These are phyloP conservation scores for Beauveria rudraprayagi DNA, from an alignment of 2,329 filamentous ascomycete genomes.

Conservation along the genomic window DNA sequence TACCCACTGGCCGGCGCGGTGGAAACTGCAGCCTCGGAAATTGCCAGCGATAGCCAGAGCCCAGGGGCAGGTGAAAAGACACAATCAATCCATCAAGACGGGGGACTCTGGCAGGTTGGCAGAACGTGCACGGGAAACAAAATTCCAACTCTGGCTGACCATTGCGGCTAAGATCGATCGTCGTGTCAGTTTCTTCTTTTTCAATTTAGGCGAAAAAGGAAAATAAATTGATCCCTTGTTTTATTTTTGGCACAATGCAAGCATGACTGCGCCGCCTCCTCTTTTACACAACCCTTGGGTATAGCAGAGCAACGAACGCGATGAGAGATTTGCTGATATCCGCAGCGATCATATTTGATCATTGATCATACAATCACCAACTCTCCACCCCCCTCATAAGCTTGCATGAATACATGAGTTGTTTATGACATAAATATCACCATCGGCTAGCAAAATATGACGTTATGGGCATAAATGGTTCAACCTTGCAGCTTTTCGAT, in stretches of 20 bases:
- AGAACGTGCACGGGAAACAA: too few species aligned
- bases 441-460: too few species aligned
- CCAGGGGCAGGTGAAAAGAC: background rate
- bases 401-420: background rate
- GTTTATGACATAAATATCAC: background rate
- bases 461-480: too few species aligned
- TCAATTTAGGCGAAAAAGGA: background rate
- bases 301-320: background rate
- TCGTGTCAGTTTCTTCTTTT: background rate
- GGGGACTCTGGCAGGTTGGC: background rate
- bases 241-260: background rate
- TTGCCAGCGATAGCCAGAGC: background rate
- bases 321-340: constrained; percentile 5
- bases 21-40: background rate
- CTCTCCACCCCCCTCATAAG: background rate
- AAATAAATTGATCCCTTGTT: background rate
- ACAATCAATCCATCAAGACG: background rate
- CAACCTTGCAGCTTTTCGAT: too few species aligned
- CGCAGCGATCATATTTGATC: constrained; percentile 3
- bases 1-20: background rate
- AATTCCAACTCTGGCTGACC: too few species aligned
- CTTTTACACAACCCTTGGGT: background rate
- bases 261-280: background rate
- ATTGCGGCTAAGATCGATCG: background rate
- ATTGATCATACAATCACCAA: background rate